Evolutionary conservation across 495 filamentous ascomycete genomes (phyloP).

Genomic region (Gamarada debralockiae): DNA sequence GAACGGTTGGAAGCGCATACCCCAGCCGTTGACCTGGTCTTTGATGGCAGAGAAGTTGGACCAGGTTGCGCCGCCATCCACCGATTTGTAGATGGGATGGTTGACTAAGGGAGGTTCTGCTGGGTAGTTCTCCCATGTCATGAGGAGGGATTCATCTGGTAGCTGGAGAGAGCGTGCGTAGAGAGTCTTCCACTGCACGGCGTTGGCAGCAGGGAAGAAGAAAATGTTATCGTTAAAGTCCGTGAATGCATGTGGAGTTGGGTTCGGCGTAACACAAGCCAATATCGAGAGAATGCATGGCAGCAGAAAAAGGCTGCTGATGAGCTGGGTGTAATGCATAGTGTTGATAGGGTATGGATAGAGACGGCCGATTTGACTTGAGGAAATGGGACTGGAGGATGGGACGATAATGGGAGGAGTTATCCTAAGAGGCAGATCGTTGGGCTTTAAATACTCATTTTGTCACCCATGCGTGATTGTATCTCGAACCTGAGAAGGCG

Average conservation of each 20-base stretch:
- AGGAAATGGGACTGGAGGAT: neutral
- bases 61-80: conserved; percentile 57
- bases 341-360: neutral
- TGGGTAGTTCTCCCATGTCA: conserved; percentile 58
- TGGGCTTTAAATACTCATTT: neutral
- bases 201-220: neutral
- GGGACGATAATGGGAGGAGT: neutral
- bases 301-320: neutral
- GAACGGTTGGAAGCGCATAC: conserved; percentile 61
- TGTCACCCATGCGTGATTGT: neutral
- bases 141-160: conserved; percentile 42
- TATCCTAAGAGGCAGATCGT: neutral
- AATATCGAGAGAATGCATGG: neutral
- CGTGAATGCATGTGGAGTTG: neutral
- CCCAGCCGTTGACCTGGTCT: conserved; percentile 58
- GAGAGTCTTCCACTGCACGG: conserved; percentile 17
- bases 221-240: neutral
- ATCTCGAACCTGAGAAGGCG: neutral
- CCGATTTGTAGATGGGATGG: conserved; percentile 60
- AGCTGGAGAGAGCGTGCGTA: conserved; percentile 49
- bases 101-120: conserved; percentile 46
- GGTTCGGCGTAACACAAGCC: neutral
- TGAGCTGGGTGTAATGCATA: neutral
- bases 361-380: neutral
- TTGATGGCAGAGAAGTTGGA: conserved; percentile 50